Evolutionary conservation across 345 rosid genomes (phyloP).

Genomic region (Nephelium lappaceum): DNA sequence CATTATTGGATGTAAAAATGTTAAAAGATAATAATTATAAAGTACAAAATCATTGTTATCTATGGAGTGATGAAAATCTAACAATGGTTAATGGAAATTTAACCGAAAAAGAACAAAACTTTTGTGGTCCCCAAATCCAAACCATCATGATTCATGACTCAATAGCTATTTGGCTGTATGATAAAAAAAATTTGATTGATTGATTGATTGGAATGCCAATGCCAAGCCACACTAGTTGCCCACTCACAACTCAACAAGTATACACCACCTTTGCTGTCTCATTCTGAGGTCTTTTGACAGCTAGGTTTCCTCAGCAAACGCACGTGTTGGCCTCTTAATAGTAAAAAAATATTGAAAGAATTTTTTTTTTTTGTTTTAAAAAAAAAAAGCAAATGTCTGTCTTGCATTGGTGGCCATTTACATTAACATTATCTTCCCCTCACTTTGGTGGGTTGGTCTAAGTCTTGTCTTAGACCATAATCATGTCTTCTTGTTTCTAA

Average conservation of each 20-base stretch:
- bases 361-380: too few species aligned
- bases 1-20: neutral
- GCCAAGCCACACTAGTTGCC: too few species aligned
- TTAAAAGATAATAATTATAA: neutral
- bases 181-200: too few species aligned
- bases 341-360: constrained; percentile 1
- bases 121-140: constrained; percentile 29
- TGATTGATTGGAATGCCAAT: too few species aligned
- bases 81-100: neutral
- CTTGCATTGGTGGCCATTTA: neutral
- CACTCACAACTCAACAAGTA: too few species aligned
- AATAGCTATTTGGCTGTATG: neutral
- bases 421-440: neutral
- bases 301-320: constrained; percentile 18
- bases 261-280: neutral
- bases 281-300: constrained; percentile 4
- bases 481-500: neutral
- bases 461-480: constrained; percentile 15
- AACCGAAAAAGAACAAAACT: neutral
- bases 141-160: neutral
- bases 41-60: neutral
- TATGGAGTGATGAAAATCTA: neutral
- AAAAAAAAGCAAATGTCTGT: neutral
- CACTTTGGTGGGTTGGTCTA: neutral
- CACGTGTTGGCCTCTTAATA: constrained; percentile 38